Base-by-base conservation (phyloP, 2,329 filamentous ascomycete genomes). In the Curvularia hawaiiensis region DNA sequence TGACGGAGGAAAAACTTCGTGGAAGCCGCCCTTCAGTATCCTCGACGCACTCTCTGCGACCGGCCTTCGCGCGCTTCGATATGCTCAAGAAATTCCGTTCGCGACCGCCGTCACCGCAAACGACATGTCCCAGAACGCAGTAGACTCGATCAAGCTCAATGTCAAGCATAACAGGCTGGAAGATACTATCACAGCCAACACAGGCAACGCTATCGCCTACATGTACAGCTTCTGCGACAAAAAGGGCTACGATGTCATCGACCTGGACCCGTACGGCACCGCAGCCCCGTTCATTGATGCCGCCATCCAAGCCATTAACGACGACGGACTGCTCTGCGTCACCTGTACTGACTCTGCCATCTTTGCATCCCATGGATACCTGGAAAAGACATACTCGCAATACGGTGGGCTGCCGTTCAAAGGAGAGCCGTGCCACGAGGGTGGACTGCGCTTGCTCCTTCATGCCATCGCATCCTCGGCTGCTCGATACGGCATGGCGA, bases 331-430 rank as follows among this genome's bases (percentile, higher is more conserved):
- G 39, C 83, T 99, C 4, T 97, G 93, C 74, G 90, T 99, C 5
- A 99, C 95, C 1, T 99, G 95, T 77, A 99, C 95, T 0, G 95
- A 99, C 75, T 93, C 94, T 10, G 92, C 90, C 10, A 91, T 99
- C 2, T 99, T 93, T 84, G 94, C 94, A 1, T 97, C 94, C 0
- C 90, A 91, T 66, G 92, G 93, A 54, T 99, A 98, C 72, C 88
- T 91, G 2, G 95, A 99, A 75, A 99, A 99, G 80, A 87, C 92
- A 3, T 99, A 88, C 75, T 88, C 94, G 1, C 82, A 97, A n/a
- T 99, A 99, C 71, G 95, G 95, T 3, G 95, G 95, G 33, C 80
- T 93, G 16, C 92, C 95, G 0, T 79, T 94, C 59, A 97, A 96
- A 78, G 93, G 92, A 0, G 82, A 85, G 49, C 88, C 92, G 71